A percentile compares a stretch with the other conserved stretches of the same genome.
Evolutionary conservation across 352 stramenopile species (phyloP).

Genomic region (Saprolegnia diclina): DNA sequence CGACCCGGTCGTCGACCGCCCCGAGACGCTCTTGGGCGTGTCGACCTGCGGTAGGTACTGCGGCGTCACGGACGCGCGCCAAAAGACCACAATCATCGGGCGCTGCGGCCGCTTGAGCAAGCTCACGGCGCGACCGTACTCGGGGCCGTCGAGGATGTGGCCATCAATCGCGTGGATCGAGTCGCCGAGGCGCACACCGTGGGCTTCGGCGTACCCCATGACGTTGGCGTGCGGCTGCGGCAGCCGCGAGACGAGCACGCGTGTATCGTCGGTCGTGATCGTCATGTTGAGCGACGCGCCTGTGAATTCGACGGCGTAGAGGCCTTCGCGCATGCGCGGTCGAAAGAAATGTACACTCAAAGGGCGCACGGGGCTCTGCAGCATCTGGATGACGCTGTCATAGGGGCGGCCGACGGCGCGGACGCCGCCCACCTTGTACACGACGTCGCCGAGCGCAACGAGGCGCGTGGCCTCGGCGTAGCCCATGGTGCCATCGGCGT

Average conservation of each 20-base stretch:
- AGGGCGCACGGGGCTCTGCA: conserved; percentile 68
- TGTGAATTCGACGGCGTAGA: conserved; percentile 80
- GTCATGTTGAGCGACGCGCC: conserved; percentile 78
- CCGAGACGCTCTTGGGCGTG: conserved; percentile 14
- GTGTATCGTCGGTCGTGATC: conserved; percentile 78
- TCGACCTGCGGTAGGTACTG: conserved; percentile 19
- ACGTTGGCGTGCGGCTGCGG: conserved; percentile 78
- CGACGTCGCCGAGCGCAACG: conserved; percentile 69
- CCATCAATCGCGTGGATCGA: conserved; percentile 76
- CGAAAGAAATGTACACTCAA: conserved; percentile 80
- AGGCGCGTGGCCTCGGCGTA: conserved; percentile 49
- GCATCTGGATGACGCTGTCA: conserved; percentile 80
- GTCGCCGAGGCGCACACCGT: conserved; percentile 74
- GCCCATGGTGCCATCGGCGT: conserved; percentile 42
- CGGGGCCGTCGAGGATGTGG: conserved; percentile 63
- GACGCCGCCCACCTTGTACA: conserved; percentile 81
- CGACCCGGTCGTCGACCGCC: conserved; percentile 32
- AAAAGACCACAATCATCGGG: conserved; percentile 78
- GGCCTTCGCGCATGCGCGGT: conserved; percentile 61
- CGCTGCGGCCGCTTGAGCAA: conserved; percentile 56
- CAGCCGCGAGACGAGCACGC: conserved; percentile 80
- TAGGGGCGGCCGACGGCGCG: conserved; percentile 71
- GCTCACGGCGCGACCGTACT: conserved; percentile 79
- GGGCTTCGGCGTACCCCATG: conserved; percentile 72
- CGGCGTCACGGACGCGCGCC: conserved; percentile 51